Evolutionary conservation across 116 monocot species (phyloP).

Genomic region (Dioscorea cayenensis): DNA sequence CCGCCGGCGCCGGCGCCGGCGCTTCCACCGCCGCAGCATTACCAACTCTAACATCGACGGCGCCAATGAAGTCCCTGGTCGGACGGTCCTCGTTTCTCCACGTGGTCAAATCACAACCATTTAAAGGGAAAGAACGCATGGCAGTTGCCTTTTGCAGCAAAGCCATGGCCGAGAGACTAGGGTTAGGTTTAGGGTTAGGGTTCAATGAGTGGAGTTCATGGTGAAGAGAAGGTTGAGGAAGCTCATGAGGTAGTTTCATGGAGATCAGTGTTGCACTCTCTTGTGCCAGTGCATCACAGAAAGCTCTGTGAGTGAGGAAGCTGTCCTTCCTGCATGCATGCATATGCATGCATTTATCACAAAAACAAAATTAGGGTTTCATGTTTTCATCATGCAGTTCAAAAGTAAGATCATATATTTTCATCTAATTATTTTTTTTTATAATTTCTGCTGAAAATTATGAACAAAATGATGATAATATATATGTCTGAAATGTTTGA

Average conservation of each 20-base stretch:
- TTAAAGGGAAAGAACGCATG: not conserved
- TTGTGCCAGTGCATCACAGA: constrained; percentile 14
- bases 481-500: too few relatives aligned
- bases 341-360: not conserved
- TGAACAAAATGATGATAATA: too few relatives aligned
- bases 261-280: constrained; percentile 4
- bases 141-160: not conserved
- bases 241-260: not conserved
- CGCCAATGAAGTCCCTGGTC: not conserved
- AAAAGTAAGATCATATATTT: too few relatives aligned
- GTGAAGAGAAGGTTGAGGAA: not conserved
- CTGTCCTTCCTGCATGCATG: constrained; percentile 3
- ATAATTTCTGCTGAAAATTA: too few relatives aligned
- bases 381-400: too few relatives aligned
- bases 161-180: not conserved
- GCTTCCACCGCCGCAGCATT: not conserved
- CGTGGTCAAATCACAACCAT: not conserved
- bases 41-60: not conserved
- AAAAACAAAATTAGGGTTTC: too few relatives aligned
- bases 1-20: not conserved
- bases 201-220: not conserved
- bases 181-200: not conserved
- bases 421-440: too few relatives aligned
- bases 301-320: constrained; percentile 13
- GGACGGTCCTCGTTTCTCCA: not conserved